These are phyloP conservation scores for Tilletia horrida DNA, from an alignment of 1,284 basidiomycete species.

Conservation along the genomic window DNA sequence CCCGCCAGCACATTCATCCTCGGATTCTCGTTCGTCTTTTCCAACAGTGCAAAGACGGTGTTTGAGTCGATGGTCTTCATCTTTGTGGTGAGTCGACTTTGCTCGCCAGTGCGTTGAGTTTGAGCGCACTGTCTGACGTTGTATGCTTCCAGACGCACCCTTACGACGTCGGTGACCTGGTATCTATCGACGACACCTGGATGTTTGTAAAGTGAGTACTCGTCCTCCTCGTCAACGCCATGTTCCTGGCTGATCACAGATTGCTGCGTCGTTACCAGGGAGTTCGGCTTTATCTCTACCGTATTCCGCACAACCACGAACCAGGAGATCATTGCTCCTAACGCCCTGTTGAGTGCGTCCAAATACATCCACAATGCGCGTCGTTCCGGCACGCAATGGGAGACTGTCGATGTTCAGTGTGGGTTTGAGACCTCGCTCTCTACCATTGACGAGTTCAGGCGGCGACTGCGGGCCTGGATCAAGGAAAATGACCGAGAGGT, in stretches of 20 bases:
- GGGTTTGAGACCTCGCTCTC: slow-evolving; percentile 53
- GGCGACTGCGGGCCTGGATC: slow-evolving; percentile 65
- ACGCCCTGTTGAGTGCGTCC: slow-evolving; percentile 68
- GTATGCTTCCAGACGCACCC: slow-evolving; percentile 40
- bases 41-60: slow-evolving; percentile 73
- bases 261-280: too few relatives aligned
- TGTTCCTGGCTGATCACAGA: neutral
- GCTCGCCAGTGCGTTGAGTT: neutral
- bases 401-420: slow-evolving; percentile 61
- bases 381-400: slow-evolving; percentile 63
- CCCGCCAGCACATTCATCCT: slow-evolving; percentile 72
- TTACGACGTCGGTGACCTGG: slow-evolving; percentile 53
- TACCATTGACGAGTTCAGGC: slow-evolving; percentile 66
- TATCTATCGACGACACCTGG: slow-evolving; percentile 53
- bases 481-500: slow-evolving; percentile 64
- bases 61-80: slow-evolving; percentile 70
- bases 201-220: slow-evolving; percentile 46
- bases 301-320: slow-evolving; percentile 74
- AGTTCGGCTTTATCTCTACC: slow-evolving; percentile 75
- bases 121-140: slow-evolving; percentile 22
- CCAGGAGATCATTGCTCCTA: slow-evolving; percentile 73
- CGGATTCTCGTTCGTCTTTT: slow-evolving; percentile 61
- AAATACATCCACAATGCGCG: slow-evolving; percentile 68
- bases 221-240: neutral
- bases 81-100: slow-evolving; percentile 69